Base-by-base conservation (phyloP, 306 rosid species). In the Pyrus betulifolia region DNA sequence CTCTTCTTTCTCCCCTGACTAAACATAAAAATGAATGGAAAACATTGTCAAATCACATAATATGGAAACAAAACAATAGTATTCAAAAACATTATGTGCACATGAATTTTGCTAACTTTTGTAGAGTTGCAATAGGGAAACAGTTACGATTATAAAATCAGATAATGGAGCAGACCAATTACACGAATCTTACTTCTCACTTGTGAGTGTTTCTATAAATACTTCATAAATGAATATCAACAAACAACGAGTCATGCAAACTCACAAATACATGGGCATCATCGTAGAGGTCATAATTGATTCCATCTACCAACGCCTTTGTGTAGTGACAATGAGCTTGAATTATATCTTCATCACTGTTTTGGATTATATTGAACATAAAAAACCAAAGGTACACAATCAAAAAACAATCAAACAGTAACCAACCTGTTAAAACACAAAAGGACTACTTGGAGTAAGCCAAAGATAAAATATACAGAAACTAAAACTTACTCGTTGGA, bases 181-280 rank as follows among this genome's bases (percentile, higher is more conserved):
- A 15, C 15, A 14, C 54, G 4, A 4, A 17, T 49, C 54, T 14
- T 49, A 1, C 54, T 49, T 49, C 2, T 14, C 54, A 49, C 54
- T 15, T 49, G 19, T 4, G 8, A 1, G 8, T 15, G 55, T 51
- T 51, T 17, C 21, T 15, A 62, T 25, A 62, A 52, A 38, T 11
- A 28, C n/a, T 64, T 11, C 7, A 18, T 7, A 18, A 30, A 27
- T 12, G 25, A 8, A 21, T 11, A 4, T 40, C 1, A 35, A 73
- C 13, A 8, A 51, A 71, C 1, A 23, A 71, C 44, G 8, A 45
- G 28, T 69, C 4, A 8, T 22, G 28, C 23, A 49, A 55, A 68
- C 88, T 85, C 75, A 93, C 98, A 69, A 88, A 67, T 19, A 91
- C 97, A 69, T 91, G 85, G 33, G 92, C 97, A 46, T 93, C 91